A percentile compares a stretch with the other conserved stretches of the same genome.
Conservation (phyloP, 139 green algal species). For the Mychonastes homosphaera region DNA sequence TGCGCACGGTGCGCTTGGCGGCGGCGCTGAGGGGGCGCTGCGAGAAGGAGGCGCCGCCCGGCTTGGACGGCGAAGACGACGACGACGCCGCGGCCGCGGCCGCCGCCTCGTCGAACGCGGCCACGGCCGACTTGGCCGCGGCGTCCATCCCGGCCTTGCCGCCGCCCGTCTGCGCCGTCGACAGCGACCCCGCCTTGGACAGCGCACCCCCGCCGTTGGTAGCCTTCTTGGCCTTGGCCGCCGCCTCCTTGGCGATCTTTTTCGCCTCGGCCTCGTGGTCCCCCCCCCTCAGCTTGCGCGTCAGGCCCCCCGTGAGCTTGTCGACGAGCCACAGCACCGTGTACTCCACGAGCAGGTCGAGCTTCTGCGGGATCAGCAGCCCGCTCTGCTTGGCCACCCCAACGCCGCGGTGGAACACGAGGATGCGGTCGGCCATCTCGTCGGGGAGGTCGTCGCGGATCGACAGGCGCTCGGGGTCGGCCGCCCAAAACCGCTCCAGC, state of each 20-base stretch:
- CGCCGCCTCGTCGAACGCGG: no score
- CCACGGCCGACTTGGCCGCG: no score
- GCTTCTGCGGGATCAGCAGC: conserved; percentile 57
- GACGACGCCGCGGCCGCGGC: no score
- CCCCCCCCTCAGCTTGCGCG: neutral
- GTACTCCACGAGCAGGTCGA: conserved; percentile 52
- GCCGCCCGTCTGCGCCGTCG: no score
- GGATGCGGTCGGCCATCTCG: conserved; percentile 37
- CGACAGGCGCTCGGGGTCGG: conserved; percentile 4
- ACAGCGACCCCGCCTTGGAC: no score
- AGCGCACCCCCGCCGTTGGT: conserved; percentile 6
- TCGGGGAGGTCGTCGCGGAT: conserved; percentile 10
- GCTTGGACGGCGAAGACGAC: no score
- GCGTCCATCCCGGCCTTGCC: no score
- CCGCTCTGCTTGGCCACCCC: conserved; percentile 27
- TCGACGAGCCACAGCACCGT: neutral
- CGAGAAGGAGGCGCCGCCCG: no score
- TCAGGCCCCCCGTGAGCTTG: conserved; percentile 9
- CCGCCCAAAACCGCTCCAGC: conserved; percentile 37
- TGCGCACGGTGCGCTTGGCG: no score
- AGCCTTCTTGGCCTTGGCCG: neutral
- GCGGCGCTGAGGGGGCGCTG: no score
- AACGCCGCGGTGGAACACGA: conserved; percentile 58
- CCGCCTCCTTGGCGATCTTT: neutral
- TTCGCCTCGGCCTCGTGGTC: no score